Conservation (phyloP, 2,329 filamentous ascomycete species). For the Mariannaea sp. region DNA sequence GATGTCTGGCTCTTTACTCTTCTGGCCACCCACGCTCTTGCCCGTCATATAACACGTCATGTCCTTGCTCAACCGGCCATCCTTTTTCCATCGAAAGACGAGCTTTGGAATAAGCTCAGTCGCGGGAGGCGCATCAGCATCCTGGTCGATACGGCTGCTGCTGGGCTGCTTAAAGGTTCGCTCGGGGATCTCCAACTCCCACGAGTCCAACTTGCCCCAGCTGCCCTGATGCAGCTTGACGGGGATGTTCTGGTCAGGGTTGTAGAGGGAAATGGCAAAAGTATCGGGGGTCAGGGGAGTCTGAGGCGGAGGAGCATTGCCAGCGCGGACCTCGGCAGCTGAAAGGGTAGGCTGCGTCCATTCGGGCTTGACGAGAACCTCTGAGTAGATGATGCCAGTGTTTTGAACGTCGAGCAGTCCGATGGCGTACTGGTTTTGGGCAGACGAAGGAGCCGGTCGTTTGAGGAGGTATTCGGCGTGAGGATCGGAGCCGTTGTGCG, state of each 20-base stretch:
- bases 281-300: conserved; percentile 74
- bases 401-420: conserved; percentile 84
- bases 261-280: conserved; percentile 89
- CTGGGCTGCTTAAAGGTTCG: conserved; percentile 83
- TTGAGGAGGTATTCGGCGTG: conserved; percentile 79
- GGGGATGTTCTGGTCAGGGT: conserved; percentile 81
- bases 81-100: conserved; percentile 86
- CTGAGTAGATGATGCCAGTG: conserved; percentile 81
- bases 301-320: conserved; percentile 65
- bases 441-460: conserved; percentile 68
- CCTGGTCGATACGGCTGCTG: conserved; percentile 75
- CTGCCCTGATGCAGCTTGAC: conserved; percentile 74
- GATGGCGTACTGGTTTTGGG: conserved; percentile 83
- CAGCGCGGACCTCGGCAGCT: conserved; percentile 76
- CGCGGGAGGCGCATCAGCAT: conserved; percentile 51
- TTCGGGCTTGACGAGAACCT: conserved; percentile 81
- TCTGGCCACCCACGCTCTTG: conserved; percentile 74
- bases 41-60: conserved; percentile 88
- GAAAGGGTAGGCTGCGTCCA: conserved; percentile 85
- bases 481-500: conserved; percentile 79
- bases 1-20: conserved; percentile 92
- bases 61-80: conserved; percentile 83
- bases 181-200: conserved; percentile 92
- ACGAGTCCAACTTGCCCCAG: conserved; percentile 80
- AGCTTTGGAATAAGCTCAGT: conserved; percentile 70